Evolutionary conservation across 1,284 basidiomycete genomes (phyloP), one percentile per base, ranked within the genome.

Genomic region (Cryptococcus sp.): DNA sequence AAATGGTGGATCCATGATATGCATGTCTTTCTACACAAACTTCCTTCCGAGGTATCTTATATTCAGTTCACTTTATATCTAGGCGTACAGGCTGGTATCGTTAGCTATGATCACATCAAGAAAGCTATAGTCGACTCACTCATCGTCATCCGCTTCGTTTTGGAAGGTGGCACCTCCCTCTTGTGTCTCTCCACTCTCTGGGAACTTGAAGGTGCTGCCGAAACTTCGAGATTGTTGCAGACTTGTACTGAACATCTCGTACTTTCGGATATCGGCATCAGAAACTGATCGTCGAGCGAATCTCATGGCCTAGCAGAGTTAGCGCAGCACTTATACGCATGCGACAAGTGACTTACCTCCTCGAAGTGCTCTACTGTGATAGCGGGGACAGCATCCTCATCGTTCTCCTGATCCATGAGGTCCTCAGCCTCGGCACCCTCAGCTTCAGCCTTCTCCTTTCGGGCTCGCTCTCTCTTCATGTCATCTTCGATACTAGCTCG

Each of bases 351-450:
- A 95, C 76, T 87, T 87, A 94, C 92, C 79, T 98, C 95, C 79
- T 98, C 95, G 67, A 98, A 98, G 82, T 96, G 92, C 1, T 86
- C 90, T 85, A 79, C 83, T 45, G 92, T 93, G 76, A 98, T 98
- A 72, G 91, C 83, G 2, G 96, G 93, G n/a, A 98, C 96, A 8
- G 91, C 92, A 71, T 99, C 95, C 45, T 92, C 91, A 58, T 80
- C 86, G 51, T 80, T 78, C 50, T 75, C 78, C 51, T 71, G 72
- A 44, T 71, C 74, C 64, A 73, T 73, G 37, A 70, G 58, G 55
- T 86, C 87, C 23, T 23, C 23, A 60, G 80, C 81, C 64, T 90
- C 89, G 78, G 86, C 83, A 62, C 85, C 85, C 37, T 80, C 83
- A 49, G 84, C 82, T 56, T 90, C 89, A 64, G 88, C 89, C 76